Evolutionary conservation across 2,329 filamentous ascomycete species (phyloP).

Genomic region (Byssochlamys sp.): DNA sequence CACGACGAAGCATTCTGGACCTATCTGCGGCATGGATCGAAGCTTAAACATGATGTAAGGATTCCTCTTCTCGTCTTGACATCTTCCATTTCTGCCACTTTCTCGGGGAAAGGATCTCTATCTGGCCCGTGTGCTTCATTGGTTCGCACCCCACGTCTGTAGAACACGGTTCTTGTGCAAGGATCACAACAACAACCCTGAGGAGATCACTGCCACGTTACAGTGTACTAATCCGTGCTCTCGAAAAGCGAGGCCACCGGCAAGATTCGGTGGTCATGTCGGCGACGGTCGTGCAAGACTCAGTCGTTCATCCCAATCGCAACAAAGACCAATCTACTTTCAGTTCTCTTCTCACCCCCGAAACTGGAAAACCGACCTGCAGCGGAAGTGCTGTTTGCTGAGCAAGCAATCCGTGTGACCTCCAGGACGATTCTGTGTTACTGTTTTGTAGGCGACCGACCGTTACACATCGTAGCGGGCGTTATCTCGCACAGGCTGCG

Average conservation of each 20-base stretch:
- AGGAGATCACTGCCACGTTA: neutral
- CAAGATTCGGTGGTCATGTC: neutral
- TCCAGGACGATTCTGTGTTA: neutral
- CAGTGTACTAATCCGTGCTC: neutral
- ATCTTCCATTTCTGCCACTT: neutral
- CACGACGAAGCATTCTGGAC: neutral
- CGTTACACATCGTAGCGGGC: neutral
- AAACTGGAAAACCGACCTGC: neutral
- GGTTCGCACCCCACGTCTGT: neutral
- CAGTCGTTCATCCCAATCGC: neutral
- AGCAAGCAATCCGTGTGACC: neutral
- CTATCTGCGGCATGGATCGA: neutral
- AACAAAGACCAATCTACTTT: too few species aligned
- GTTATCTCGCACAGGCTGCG: neutral
- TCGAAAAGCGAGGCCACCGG: neutral
- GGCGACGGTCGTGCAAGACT: neutral
- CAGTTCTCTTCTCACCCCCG: neutral
- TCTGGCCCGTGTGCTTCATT: neutral
- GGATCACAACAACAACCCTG: neutral
- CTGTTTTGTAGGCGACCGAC: neutral
- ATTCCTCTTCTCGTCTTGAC: neutral
- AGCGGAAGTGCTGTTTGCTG: neutral
- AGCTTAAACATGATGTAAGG: neutral
- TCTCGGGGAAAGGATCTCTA: neutral
- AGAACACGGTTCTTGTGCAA: neutral